A percentile compares a stretch with the other conserved stretches of the same genome.
phyloP scores from a whole-genome alignment of 2,329 filamentous ascomycete species.

The Cordyceps cateniannulata region DNA sequence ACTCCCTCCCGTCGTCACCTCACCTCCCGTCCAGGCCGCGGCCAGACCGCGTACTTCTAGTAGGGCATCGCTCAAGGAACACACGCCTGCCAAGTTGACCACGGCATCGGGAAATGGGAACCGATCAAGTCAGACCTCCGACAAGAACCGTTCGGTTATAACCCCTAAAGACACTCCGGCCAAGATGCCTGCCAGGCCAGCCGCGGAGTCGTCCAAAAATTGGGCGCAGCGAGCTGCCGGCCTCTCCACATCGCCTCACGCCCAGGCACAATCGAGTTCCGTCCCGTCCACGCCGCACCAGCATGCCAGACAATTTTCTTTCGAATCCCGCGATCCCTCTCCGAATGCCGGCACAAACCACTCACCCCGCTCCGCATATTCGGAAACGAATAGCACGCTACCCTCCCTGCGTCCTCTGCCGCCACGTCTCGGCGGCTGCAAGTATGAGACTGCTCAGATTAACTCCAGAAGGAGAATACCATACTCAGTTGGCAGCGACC shows the following conservation, averaged over 20 bases:
- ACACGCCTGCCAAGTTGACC: conserved; percentile 37
- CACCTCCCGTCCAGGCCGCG: conserved; percentile 50
- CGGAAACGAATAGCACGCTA: conserved; percentile 73
- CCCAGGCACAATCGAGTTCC: conserved; percentile 65
- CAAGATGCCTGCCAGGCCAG: conserved; percentile 46
- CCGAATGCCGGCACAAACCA: conserved; percentile 70
- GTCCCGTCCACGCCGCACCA: conserved; percentile 92
- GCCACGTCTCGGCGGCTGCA: conserved; percentile 59
- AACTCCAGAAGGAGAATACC: conserved; percentile 81
- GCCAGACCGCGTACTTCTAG: conserved; percentile 53
- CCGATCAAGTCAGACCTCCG: conserved; percentile 49
- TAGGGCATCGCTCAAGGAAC: conserved; percentile 53
- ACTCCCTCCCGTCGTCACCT: conserved; percentile 48
- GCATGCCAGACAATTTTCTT: conserved; percentile 74
- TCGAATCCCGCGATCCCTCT: conserved; percentile 71
- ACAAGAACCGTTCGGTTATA: conserved; percentile 58
- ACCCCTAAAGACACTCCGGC: conserved; percentile 46
- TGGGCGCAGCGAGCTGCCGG: conserved; percentile 24
- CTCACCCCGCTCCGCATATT: conserved; percentile 84
- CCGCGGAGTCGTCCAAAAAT: conserved; percentile 25
- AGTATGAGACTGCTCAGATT: conserved; percentile 81
- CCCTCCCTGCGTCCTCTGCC: conserved; percentile 62
- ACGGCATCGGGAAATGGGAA: conserved; percentile 58
- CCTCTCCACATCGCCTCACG: conserved; percentile 23
- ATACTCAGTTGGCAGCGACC: conserved; percentile 80